phyloP scores from a whole-genome alignment of 2,329 filamentous ascomycete genomes.

The Capronia epimyces region DNA sequence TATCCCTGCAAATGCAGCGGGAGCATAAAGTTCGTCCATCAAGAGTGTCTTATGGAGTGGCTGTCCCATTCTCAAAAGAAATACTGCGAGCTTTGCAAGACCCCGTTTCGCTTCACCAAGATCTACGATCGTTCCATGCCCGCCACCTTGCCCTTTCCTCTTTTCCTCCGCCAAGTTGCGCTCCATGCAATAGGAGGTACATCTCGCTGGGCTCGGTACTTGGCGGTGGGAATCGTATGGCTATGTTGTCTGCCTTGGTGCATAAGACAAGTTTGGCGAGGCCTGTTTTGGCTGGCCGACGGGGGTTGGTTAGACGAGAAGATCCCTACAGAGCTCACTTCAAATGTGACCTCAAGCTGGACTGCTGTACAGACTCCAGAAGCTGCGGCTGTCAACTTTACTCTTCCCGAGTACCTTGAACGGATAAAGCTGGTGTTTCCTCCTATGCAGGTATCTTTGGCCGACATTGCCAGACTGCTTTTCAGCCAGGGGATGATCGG shows the following conservation, averaged over 20 bases:
- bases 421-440: constrained; percentile 16
- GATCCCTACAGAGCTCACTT: background rate
- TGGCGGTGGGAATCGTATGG: constrained; percentile 81
- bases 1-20: constrained; percentile 98
- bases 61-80: constrained; percentile 98
- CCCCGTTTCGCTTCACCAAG: constrained; percentile 95
- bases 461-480: constrained; percentile 16
- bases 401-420: constrained; percentile 12
- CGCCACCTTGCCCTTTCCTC: constrained; percentile 65
- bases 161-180: constrained; percentile 74
- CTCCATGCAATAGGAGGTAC: constrained; percentile 67
- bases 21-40: constrained; percentile 97
- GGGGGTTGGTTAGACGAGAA: constrained; percentile 53
- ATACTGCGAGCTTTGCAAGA: constrained; percentile 98
- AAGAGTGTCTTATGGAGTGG: constrained; percentile 98
- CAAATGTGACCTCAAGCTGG: constrained; percentile 9
- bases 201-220: constrained; percentile 69
- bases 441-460: constrained; percentile 19
- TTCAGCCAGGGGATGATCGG: constrained; percentile 17
- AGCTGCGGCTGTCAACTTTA: constrained; percentile 4
- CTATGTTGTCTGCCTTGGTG: constrained; percentile 80
- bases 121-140: constrained; percentile 95
- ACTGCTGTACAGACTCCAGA: background rate
- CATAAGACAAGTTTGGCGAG: constrained; percentile 87
- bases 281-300: constrained; percentile 91